Conservation (phyloP, 352 stramenopile species). For the Pythium dissotocum region DNA sequence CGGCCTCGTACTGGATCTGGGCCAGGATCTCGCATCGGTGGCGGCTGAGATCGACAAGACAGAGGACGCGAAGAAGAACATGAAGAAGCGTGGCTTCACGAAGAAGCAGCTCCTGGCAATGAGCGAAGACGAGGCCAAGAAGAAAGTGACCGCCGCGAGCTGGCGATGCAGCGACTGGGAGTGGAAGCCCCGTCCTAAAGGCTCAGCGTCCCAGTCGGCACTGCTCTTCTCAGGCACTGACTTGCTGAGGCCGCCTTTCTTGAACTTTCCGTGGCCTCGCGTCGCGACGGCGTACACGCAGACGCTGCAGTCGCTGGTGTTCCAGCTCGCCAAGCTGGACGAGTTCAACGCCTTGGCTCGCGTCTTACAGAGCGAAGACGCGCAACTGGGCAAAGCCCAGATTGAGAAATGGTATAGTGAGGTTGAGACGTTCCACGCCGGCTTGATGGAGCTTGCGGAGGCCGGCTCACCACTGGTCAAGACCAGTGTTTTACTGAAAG, state of each 20-base stretch:
- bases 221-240: constrained; percentile 50
- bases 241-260: constrained; percentile 52
- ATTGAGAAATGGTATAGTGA: constrained; percentile 53
- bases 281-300: constrained; percentile 56
- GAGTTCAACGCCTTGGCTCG: constrained; percentile 57
- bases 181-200: constrained; percentile 31
- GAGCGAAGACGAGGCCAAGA: constrained; percentile 26
- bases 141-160: constrained; percentile 3
- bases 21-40: constrained; percentile 43
- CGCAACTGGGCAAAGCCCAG: constrained; percentile 48
- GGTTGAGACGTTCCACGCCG: constrained; percentile 34
- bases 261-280: constrained; percentile 48
- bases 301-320: constrained; percentile 36
- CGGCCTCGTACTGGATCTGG: constrained; percentile 58
- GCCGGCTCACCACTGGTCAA: constrained; percentile 16
- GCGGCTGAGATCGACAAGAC: background rate
- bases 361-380: constrained; percentile 47
- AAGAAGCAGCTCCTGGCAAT: constrained; percentile 37
- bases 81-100: constrained; percentile 40
- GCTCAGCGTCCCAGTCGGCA: background rate
- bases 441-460: constrained; percentile 28
- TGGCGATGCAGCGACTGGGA: constrained; percentile 48
- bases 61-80: constrained; percentile 18
- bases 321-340: constrained; percentile 61
- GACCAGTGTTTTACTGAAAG: constrained; percentile 31